Evolutionary conservation across 1,284 basidiomycete species (phyloP), one percentile per base, ranked within the genome.

Genomic region (Schizophyllum commune): DNA sequence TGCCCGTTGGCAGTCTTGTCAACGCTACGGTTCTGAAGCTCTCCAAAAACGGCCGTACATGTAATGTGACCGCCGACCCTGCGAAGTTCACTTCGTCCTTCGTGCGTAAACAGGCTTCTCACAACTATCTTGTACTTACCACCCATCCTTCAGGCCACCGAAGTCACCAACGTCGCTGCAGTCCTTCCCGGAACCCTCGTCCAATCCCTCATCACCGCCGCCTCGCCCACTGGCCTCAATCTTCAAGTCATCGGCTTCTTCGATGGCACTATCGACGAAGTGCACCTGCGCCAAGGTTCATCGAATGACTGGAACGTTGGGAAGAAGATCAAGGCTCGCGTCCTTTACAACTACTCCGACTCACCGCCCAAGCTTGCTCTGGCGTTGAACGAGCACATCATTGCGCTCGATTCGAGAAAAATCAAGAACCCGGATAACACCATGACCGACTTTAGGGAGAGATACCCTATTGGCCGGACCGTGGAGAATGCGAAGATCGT

Each of bases 171-270:
- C 63, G 86, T 92, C 62, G 83, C 84, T 13, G 95, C 94, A 3
- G 74, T 99, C 56, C 81, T 98, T 53, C 96, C 97, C 3, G 95
- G 96, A 7, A 80, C 84, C 27, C 81, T 96, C 11, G 92, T 96
- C n/a, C 87, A 90, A 71, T 87, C 84, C 17, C 80, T 98, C 33
- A 81, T 99, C 62, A 98, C 94, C 2, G 85, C 87, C 7, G 81
- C 91, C n/a, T 79, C 88, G 51, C 80, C 89, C 17, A 81, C 79
- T 20, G 97, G 98, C 22, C 77, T 99, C 58, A 92, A 92, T 69
- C 79, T 99, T 57, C 95, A 96, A 75, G 81, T 98, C 20, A 83
- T 96, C 33, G 96, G 96, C 1, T 96, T 93, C 75, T 98, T 96
- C 73, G 89, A 94, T 58, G 96, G 94, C 32, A 96, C 94, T 0